Percentiles rank a stretch among this genome's conserved stretches.
These are phyloP conservation scores for Albizia julibrissin DNA, from an alignment of 306 rosid genomes.

Conservation along the genomic window DNA sequence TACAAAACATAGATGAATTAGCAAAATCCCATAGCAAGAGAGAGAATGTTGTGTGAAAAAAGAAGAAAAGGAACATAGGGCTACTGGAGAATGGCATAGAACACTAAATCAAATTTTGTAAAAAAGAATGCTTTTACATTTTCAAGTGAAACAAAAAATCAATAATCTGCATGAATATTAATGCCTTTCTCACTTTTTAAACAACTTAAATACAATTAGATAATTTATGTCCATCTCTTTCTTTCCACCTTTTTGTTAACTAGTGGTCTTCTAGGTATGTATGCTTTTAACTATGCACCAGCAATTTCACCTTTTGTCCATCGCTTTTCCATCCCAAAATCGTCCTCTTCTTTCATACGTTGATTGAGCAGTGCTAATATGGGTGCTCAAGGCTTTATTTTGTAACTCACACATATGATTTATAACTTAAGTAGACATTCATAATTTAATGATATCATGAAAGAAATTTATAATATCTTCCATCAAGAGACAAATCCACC, in stretches of 20 bases:
- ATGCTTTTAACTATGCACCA: not conserved
- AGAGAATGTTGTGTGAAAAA: constrained; percentile 6
- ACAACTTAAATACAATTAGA: not conserved
- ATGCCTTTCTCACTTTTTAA: not conserved
- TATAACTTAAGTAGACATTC: not conserved
- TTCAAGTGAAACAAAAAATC: not conserved
- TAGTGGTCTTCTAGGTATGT: not conserved
- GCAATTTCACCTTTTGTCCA: not conserved
- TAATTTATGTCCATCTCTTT: not conserved
- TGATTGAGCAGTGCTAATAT: not conserved
- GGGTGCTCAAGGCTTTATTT: not conserved
- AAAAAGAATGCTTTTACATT: not conserved
- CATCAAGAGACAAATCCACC: not conserved
- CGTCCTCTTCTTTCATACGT: not conserved
- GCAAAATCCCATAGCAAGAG: constrained; percentile 22
- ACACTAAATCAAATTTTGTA: not conserved
- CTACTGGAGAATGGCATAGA: constrained; percentile 17
- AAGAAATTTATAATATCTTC: not conserved
- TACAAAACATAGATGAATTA: constrained; percentile 28
- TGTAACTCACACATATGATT: not conserved
- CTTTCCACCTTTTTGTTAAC: not conserved
- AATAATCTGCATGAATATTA: not conserved
- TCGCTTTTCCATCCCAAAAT: not conserved
- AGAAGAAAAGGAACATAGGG: constrained; percentile 14
- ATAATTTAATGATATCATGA: not conserved